Percentiles rank a stretch among this genome's conserved stretches.
These are phyloP conservation scores for Filobasidium floriforme DNA, from an alignment of 768 basidiomycete species.

Conservation along the genomic window DNA sequence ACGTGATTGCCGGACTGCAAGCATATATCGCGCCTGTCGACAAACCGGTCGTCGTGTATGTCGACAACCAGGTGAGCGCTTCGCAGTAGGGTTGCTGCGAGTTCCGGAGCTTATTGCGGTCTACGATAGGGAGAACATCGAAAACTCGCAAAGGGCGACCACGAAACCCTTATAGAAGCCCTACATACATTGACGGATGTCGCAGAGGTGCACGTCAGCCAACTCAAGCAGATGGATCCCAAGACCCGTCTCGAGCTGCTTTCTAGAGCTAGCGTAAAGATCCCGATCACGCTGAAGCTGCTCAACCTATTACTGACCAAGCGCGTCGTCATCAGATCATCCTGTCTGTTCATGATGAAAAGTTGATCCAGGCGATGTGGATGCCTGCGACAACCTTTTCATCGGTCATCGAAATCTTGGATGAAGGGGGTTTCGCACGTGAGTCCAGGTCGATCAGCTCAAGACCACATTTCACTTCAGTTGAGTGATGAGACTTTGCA, in stretches of 20 bases:
- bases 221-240: constrained; percentile 30
- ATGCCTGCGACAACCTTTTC: constrained; percentile 33
- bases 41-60: constrained; percentile 40
- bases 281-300: not conserved
- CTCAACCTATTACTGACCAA: not conserved
- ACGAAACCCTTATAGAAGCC: constrained; percentile 31
- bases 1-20: not conserved
- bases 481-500: constrained; percentile 8
- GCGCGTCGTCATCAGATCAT: constrained; percentile 26
- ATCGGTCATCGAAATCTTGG: constrained; percentile 37
- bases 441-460: not conserved
- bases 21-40: constrained; percentile 9
- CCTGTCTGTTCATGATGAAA: constrained; percentile 33
- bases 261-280: constrained; percentile 11
- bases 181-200: constrained; percentile 33
- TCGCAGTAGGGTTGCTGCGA: not conserved
- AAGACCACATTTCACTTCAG: not conserved
- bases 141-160: constrained; percentile 26
- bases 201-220: constrained; percentile 41
- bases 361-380: constrained; percentile 34
- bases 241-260: constrained; percentile 33
- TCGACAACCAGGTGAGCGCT: constrained; percentile 36
- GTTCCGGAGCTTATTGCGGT: not conserved
- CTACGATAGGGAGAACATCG: constrained; percentile 28
- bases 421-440: constrained; percentile 38